Conservation (phyloP, 1,284 basidiomycete genomes). For the Ganoderma lucidum region DNA sequence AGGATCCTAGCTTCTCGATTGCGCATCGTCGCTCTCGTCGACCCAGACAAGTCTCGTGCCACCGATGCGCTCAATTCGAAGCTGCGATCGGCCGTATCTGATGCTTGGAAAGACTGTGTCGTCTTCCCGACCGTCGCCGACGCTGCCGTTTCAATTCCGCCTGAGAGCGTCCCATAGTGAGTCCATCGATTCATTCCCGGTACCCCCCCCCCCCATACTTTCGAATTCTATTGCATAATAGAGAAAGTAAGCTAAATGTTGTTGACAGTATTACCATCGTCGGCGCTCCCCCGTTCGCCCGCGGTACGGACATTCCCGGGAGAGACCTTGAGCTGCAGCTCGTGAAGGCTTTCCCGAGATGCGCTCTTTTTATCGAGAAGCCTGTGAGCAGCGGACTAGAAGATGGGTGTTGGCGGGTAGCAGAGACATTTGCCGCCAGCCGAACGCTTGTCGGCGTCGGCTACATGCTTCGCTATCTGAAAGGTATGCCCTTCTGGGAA, state of each 20-base stretch:
- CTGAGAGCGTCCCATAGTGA: conserved; percentile 23
- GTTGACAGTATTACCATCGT: conserved; percentile 57
- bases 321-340: conserved; percentile 65
- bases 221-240: too few species aligned
- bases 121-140: conserved; percentile 25
- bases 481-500: conserved; percentile 37
- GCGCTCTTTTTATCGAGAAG: conserved; percentile 68
- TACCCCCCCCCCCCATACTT: too few species aligned
- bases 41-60: conserved; percentile 30
- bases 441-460: conserved; percentile 38
- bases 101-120: conserved; percentile 26
- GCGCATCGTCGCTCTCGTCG: conserved; percentile 33
- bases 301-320: conserved; percentile 55
- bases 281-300: conserved; percentile 64
- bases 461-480: conserved; percentile 64
- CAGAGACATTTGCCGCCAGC: conserved; percentile 21
- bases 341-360: conserved; percentile 59
- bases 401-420: conserved; percentile 37
- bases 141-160: conserved; percentile 20
- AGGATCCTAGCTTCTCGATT: conserved; percentile 32
- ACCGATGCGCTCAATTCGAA: conserved; percentile 27
- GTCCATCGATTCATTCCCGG: not conserved
- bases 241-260: too few species aligned
- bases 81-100: conserved; percentile 5
- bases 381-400: conserved; percentile 48